A percentile compares a stretch with the other conserved stretches of the same genome.
These are phyloP conservation scores for Cryomyces antarcticus DNA, from an alignment of 495 filamentous ascomycete species.

Conservation along the genomic window DNA sequence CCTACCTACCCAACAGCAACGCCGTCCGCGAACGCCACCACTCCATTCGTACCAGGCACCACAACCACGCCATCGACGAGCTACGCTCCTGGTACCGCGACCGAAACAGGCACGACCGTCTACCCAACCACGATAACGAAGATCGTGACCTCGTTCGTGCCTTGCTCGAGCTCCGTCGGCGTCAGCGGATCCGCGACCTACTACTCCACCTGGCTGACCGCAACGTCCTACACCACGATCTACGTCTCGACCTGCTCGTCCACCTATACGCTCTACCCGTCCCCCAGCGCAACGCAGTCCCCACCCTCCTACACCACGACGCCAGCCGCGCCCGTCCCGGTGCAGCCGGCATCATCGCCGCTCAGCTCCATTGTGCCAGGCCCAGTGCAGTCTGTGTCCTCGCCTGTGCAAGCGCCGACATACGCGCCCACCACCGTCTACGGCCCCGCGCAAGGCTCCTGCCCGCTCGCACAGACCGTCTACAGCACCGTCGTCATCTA, in stretches of 20 bases:
- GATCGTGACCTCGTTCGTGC: conserved; percentile 14
- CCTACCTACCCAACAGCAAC: neutral
- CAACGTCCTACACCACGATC: conserved; percentile 10
- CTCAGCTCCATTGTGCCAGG: too few species aligned
- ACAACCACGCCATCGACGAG: neutral
- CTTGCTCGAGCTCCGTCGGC: conserved; percentile 17
- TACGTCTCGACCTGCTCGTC: neutral
- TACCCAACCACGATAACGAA: conserved; percentile 8
- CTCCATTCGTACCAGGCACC: neutral
- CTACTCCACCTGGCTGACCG: conserved; percentile 17
- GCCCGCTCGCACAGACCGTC: too few species aligned
- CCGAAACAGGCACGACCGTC: neutral
- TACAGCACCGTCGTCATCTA: too few species aligned
- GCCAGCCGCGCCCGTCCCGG: too few species aligned
- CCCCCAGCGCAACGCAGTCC: too few species aligned
- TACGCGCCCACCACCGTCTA: too few species aligned
- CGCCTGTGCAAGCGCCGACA: too few species aligned
- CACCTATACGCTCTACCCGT: neutral
- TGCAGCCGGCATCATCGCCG: too few species aligned
- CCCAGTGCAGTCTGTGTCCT: too few species aligned
- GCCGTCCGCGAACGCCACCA: neutral
- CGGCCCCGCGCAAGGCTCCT: too few species aligned
- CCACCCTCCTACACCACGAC: too few species aligned
- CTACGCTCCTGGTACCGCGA: neutral
- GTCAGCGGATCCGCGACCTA: conserved; percentile 9